A percentile compares a stretch with the other conserved stretches of the same genome.
Evolutionary conservation across 352 stramenopile species (phyloP).

Genomic region (Phytophthora hibernalis): DNA sequence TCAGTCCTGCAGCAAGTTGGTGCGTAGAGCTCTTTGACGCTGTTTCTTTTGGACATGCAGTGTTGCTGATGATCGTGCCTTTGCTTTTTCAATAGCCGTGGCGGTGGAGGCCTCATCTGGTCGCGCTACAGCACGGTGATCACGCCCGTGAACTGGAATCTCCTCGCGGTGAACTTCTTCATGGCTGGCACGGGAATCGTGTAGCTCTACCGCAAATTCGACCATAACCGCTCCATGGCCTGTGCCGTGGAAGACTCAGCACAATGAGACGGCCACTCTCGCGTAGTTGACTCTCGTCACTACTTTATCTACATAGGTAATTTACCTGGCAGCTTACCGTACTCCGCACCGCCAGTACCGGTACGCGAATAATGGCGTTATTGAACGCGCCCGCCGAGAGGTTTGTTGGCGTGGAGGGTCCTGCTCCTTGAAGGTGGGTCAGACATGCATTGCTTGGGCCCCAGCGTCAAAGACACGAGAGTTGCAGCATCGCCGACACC

Average conservation of each 20-base stretch:
- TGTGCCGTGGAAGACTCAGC: constrained; percentile 3
- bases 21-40: constrained; percentile 11
- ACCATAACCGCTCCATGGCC: constrained; percentile 16
- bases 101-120: constrained; percentile 86
- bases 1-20: constrained; percentile 75
- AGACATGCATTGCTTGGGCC: constrained; percentile 19
- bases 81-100: constrained; percentile 48
- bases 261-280: constrained; percentile 4
- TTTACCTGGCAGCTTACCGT: constrained; percentile 9
- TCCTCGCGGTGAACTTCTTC: constrained; percentile 91
- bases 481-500: constrained; percentile 15
- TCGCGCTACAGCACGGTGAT: constrained; percentile 90
- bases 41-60: not conserved
- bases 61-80: not conserved
- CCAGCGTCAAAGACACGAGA: constrained; percentile 6
- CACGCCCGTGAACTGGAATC: constrained; percentile 92
- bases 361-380: constrained; percentile 7
- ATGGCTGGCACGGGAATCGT: constrained; percentile 87
- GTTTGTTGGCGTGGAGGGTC: not conserved
- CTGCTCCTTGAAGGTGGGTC: constrained; percentile 19
- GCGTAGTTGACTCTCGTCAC: not conserved
- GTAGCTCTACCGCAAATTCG: constrained; percentile 63
- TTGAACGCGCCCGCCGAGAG: constrained; percentile 10
- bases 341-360: not conserved
- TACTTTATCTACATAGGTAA: constrained; percentile 15